These are phyloP conservation scores for Carex sylvatica DNA, from an alignment of 202 grass and related monocot species.

Conservation along the genomic window DNA sequence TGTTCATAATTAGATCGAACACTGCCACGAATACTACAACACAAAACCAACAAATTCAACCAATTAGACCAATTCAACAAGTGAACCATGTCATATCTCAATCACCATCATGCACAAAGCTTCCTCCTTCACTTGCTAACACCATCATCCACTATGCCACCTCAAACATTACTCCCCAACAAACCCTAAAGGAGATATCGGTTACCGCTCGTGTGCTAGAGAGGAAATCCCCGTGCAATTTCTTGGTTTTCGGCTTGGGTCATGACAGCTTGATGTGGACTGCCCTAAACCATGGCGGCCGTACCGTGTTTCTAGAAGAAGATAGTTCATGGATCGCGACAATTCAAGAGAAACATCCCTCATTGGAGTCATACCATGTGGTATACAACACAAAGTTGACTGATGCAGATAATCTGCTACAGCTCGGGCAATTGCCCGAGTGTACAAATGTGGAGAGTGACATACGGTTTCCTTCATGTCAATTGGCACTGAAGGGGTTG, in stretches of 20 bases:
- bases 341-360: slow-evolving; percentile 18
- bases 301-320: slow-evolving; percentile 78
- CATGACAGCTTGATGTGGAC: slow-evolving; percentile 58
- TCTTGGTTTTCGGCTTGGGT: slow-evolving; percentile 74
- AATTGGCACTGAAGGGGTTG: slow-evolving; percentile 51
- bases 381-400: slow-evolving; percentile 36
- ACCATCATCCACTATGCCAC: slow-evolving; percentile 66
- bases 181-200: slow-evolving; percentile 45
- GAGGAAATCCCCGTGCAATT: slow-evolving; percentile 58
- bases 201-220: slow-evolving; percentile 42
- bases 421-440: slow-evolving; percentile 19
- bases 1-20: slow-evolving; percentile 45
- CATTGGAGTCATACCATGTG: slow-evolving; percentile 45
- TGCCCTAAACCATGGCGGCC: slow-evolving; percentile 81
- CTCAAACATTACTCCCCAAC: slow-evolving; percentile 36
- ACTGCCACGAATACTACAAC: not conserved
- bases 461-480: slow-evolving; percentile 32
- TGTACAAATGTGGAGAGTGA: slow-evolving; percentile 30
- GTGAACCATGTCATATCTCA: not conserved
- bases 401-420: slow-evolving; percentile 53
- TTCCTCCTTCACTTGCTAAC: slow-evolving; percentile 33
- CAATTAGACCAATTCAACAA: not conserved
- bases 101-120: slow-evolving; percentile 23
- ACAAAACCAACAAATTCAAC: slow-evolving; percentile 11
- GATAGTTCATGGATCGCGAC: slow-evolving; percentile 41